Conservation (phyloP, 768 basidiomycete species). For the Naganishia vaughanmartiniae region DNA sequence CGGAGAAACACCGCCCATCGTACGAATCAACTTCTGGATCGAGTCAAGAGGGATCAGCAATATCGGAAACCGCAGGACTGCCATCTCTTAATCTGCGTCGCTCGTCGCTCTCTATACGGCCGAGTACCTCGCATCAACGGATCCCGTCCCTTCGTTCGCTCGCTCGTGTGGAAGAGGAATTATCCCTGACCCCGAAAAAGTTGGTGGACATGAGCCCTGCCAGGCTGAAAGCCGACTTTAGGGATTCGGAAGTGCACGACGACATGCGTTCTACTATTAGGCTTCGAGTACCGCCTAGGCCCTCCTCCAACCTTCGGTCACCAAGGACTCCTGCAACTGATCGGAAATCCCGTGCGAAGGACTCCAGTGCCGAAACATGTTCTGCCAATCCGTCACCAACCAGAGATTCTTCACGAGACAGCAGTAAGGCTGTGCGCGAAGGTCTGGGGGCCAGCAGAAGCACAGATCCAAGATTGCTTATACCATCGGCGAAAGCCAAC, state of each 20-base stretch:
- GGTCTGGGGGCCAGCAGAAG: not conserved
- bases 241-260: conserved; percentile 5
- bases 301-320: not conserved
- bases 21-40: conserved; percentile 14
- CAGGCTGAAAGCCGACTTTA: conserved; percentile 12
- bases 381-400: not conserved
- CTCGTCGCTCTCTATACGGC: conserved; percentile 7
- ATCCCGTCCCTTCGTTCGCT: conserved; percentile 8
- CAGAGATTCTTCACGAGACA: not conserved
- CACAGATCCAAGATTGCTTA: conserved; percentile 15
- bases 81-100: not conserved
- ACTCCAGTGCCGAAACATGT: not conserved
- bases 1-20: conserved; percentile 6
- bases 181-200: conserved; percentile 4
- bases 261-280: conserved; percentile 17
- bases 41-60: conserved; percentile 5
- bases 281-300: not conserved
- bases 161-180: conserved; percentile 14
- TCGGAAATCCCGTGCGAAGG: no score
- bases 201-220: conserved; percentile 22
- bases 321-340: not conserved
- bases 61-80: not conserved
- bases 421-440: not conserved
- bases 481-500: conserved; percentile 14
- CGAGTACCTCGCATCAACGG: not conserved